A percentile compares a stretch with the other conserved stretches of the same genome.
These are phyloP conservation scores for Exserohilum rostratum DNA, from an alignment of 2,329 filamentous ascomycete species.

Conservation along the genomic window DNA sequence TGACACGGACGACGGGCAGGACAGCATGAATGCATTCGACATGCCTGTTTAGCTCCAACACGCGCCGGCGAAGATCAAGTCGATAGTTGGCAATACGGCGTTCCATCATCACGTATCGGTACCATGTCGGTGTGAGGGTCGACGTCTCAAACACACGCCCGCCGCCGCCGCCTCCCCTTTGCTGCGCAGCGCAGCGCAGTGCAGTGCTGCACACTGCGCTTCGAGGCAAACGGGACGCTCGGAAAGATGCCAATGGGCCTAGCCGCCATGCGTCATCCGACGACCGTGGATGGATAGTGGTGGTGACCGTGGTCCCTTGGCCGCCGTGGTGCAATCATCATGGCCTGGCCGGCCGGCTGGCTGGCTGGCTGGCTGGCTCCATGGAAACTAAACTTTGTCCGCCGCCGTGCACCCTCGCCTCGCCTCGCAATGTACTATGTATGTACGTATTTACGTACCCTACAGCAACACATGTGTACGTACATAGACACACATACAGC, in stretches of 20 bases:
- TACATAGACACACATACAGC: neutral
- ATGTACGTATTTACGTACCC: too few relatives aligned
- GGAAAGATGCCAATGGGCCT: constrained; percentile 1
- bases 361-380: constrained; percentile 10
- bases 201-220: too few relatives aligned
- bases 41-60: constrained; percentile 11
- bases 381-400: constrained; percentile 16
- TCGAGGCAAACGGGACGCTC: constrained; percentile 14
- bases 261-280: constrained; percentile 13
- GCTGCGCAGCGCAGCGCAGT: too few relatives aligned
- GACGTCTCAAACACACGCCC: constrained; percentile 21
- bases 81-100: constrained; percentile 2
- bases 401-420: too few relatives aligned
- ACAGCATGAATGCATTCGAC: constrained; percentile 9
- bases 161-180: constrained; percentile 13
- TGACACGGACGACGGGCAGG: constrained; percentile 7
- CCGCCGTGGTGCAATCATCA: too few relatives aligned
- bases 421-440: too few relatives aligned
- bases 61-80: constrained; percentile 1
- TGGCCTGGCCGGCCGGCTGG: too few relatives aligned
- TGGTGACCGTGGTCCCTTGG: too few relatives aligned
- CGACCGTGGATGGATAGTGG: too few relatives aligned
- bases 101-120: constrained; percentile 16
- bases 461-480: too few relatives aligned
- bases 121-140: constrained; percentile 15